phyloP scores from a whole-genome alignment of 495 filamentous ascomycete species.

The Clavariopsis aquatica region DNA sequence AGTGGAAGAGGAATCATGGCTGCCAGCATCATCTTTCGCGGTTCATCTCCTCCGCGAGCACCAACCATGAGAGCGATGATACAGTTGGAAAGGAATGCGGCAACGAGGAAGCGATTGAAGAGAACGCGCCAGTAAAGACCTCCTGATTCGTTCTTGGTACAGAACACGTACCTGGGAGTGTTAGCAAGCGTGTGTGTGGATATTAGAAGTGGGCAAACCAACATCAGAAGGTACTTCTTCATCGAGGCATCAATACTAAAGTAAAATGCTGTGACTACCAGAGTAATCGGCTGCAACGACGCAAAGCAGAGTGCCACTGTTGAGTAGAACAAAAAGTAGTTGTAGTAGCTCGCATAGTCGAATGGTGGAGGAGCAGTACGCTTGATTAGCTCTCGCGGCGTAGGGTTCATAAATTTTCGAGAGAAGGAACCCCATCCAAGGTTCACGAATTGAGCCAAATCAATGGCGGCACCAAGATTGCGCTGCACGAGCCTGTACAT shows the following conservation, averaged over 20 bases:
- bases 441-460: slow-evolving; percentile 80
- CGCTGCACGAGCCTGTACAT: slow-evolving; percentile 61
- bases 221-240: slow-evolving; percentile 94
- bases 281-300: slow-evolving; percentile 81
- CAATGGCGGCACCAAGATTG: slow-evolving; percentile 85
- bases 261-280: slow-evolving; percentile 89
- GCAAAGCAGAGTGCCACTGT: slow-evolving; percentile 87
- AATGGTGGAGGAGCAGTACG: slow-evolving; percentile 90
- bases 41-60: slow-evolving; percentile 47
- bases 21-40: slow-evolving; percentile 55
- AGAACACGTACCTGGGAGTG: slow-evolving; percentile 65
- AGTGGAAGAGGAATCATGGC: slow-evolving; percentile 76
- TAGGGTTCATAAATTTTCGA: slow-evolving; percentile 81
- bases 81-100: slow-evolving; percentile 72
- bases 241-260: slow-evolving; percentile 83
- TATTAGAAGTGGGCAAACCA: slow-evolving; percentile 23
- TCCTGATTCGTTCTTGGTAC: slow-evolving; percentile 94
- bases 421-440: slow-evolving; percentile 78
- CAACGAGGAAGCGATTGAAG: slow-evolving; percentile 90
- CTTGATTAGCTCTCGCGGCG: slow-evolving; percentile 89
- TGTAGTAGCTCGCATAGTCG: slow-evolving; percentile 96
- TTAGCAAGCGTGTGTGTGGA: too few species aligned
- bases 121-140: slow-evolving; percentile 90
- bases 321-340: slow-evolving; percentile 90
- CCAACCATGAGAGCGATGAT: slow-evolving; percentile 64